A percentile compares a stretch with the other conserved stretches of the same genome.
Evolutionary conservation across 768 basidiomycete genomes (phyloP).

Genomic region (Mycena epipterygia): DNA sequence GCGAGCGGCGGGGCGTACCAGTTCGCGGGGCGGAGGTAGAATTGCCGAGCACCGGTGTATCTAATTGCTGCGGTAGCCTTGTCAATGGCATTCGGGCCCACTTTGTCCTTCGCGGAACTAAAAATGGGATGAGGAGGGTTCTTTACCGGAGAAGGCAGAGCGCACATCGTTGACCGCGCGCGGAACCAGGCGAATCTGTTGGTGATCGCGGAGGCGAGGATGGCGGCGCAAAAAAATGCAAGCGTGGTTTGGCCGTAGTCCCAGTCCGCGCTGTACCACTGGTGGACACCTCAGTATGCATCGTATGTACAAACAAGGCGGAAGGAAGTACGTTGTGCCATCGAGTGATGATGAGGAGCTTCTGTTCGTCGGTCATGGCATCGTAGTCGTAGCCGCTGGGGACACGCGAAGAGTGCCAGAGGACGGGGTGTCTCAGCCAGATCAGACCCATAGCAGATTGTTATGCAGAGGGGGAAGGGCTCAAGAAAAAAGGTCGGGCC

Average conservation of each 20-base stretch:
- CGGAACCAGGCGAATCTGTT: constrained; percentile 27
- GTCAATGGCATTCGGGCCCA: constrained; percentile 21
- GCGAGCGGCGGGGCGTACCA: constrained; percentile 49
- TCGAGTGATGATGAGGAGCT: constrained; percentile 35
- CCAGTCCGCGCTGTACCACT: constrained; percentile 42
- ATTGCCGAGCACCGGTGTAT: constrained; percentile 42
- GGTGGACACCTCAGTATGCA: not conserved
- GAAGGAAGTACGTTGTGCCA: constrained; percentile 44
- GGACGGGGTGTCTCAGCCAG: constrained; percentile 44
- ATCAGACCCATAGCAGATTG: constrained; percentile 38
- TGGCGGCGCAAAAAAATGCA: constrained; percentile 46
- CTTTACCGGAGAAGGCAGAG: not conserved
- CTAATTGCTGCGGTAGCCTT: constrained; percentile 36
- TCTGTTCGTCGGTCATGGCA: constrained; percentile 41
- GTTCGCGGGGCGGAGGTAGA: constrained; percentile 32
- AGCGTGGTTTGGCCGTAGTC: constrained; percentile 47
- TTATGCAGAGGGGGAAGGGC: not conserved
- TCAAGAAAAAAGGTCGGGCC: not conserved
- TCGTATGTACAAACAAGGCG: not conserved
- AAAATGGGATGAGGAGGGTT: not conserved
- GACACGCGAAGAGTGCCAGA: constrained; percentile 45
- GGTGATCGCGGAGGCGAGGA: constrained; percentile 33
- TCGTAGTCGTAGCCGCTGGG: constrained; percentile 39
- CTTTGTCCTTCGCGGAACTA: not conserved
- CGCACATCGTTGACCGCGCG: constrained; percentile 15